Percentiles rank a stretch among this genome's conserved stretches.
Evolutionary conservation across 2,329 filamentous ascomycete species (phyloP).

Genomic region (Sporothrix globosa): DNA sequence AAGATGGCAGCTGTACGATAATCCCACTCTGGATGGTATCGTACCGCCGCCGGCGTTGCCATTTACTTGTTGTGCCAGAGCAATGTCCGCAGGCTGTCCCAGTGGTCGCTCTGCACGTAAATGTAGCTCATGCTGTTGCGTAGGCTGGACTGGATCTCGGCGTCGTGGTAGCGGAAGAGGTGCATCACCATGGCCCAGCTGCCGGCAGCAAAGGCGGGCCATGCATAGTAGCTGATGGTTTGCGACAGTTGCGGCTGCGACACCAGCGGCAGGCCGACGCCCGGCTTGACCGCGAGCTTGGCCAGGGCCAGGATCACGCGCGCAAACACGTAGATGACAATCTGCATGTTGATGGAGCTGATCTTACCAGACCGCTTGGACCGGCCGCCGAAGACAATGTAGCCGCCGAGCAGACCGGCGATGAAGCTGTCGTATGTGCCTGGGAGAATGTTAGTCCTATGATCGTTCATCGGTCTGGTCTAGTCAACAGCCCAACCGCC

Average conservation of each 20-base stretch:
- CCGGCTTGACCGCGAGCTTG: conserved; percentile 75
- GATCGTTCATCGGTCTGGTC: too few relatives aligned
- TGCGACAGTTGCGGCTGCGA: conserved; percentile 53
- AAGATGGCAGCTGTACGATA: too few relatives aligned
- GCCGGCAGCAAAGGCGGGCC: conserved; percentile 87
- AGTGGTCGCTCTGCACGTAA: conserved; percentile 85
- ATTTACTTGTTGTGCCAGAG: conserved; percentile 76
- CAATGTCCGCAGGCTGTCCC: conserved; percentile 84
- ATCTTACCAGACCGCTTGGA: conserved; percentile 67
- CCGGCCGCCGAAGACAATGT: conserved; percentile 80
- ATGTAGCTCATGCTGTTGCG: conserved; percentile 97
- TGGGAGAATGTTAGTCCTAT: conserved; percentile 34
- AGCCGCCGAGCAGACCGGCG: conserved; percentile 85
- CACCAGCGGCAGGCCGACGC: conserved; percentile 54
- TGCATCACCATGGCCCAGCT: conserved; percentile 97
- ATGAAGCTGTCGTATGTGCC: conserved; percentile 82
- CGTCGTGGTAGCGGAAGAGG: conserved; percentile 88
- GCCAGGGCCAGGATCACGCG: conserved; percentile 84
- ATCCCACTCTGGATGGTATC: too few relatives aligned
- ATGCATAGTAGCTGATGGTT: conserved; percentile 70
- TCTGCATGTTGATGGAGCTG: conserved; percentile 89
- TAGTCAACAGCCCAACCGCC: too few relatives aligned
- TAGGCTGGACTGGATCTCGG: conserved; percentile 87
- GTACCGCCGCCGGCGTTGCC: background rate
- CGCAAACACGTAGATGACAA: conserved; percentile 97